phyloP scores from a whole-genome alignment of 1,284 basidiomycete species.

The Microbotryum violaceum region DNA sequence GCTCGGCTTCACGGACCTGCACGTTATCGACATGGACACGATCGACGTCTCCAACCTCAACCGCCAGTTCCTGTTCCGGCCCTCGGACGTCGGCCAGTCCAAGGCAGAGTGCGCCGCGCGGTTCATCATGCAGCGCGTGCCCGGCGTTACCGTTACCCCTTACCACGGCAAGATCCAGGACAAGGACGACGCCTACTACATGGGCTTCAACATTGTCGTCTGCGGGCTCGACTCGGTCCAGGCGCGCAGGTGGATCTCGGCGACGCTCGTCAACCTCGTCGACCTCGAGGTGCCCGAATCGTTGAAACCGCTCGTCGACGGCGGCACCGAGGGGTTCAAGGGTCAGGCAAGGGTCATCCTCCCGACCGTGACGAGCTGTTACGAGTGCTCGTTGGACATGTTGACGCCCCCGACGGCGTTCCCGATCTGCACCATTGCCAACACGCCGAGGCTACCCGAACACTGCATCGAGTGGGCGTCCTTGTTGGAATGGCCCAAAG shows the following conservation, averaged over 20 bases:
- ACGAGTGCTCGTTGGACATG: slow-evolving; percentile 98
- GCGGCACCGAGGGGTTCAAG: slow-evolving; percentile 98
- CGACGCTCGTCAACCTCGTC: slow-evolving; percentile 89
- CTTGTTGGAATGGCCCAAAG: slow-evolving; percentile 95
- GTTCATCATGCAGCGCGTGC: slow-evolving; percentile 89
- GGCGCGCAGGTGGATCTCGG: slow-evolving; percentile 97
- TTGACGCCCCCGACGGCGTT: slow-evolving; percentile 94
- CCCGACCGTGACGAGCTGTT: slow-evolving; percentile 91
- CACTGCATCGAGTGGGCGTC: slow-evolving; percentile 99
- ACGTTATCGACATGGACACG: slow-evolving; percentile 99
- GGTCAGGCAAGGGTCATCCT: slow-evolving; percentile 96
- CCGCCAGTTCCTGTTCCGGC: slow-evolving; percentile 92
- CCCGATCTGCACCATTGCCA: slow-evolving; percentile 98
- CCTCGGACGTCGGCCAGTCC: slow-evolving; percentile 83
- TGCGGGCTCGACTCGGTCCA: slow-evolving; percentile 98
- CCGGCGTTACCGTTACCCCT: slow-evolving; percentile 86
- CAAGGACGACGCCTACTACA: slow-evolving; percentile 90
- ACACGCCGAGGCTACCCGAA: slow-evolving; percentile 94
- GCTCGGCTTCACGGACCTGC: slow-evolving; percentile 92
- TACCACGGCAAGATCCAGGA: slow-evolving; percentile 98
- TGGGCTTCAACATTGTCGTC: slow-evolving; percentile 93
- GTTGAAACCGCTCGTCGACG: slow-evolving; percentile 96
- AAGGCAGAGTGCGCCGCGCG: slow-evolving; percentile 92
- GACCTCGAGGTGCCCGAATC: slow-evolving; percentile 84
- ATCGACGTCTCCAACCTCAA: slow-evolving; percentile 99